Evolutionary conservation across 2,329 filamentous ascomycete species (phyloP), one percentile per base, ranked within the genome.

Genomic region (Ophiostoma perfectum): DNA sequence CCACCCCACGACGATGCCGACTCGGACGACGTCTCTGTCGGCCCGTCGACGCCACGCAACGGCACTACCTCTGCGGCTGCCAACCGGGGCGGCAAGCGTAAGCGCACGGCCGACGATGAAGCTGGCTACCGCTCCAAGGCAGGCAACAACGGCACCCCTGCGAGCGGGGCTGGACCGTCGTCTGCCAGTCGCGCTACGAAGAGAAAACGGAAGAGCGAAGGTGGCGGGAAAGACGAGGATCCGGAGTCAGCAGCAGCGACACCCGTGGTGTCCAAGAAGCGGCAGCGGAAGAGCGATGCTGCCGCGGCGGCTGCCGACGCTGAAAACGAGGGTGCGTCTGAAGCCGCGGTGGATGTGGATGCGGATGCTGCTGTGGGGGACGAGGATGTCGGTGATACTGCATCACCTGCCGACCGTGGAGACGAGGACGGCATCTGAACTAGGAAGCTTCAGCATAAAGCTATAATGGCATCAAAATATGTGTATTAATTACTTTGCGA

Each of bases 81-180:
- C 9, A 72, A 76, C 78, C 65, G 74, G 0, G 71, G 78, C 76
- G 80, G 82, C 70, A 87, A 87, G 80, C 80, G 84, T 49, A 84
- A 84, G 77, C 75, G 82, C 64, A 55, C 66, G 5, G 52, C 75
- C 41, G 85, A 86, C 45, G 86, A 88, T 7, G 86, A 88, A 70
- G 76, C 78, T 0, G 85, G 85, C 4, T 88, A 88, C 74, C 80
- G 85, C 69, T 85, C 86, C 2, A 86, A 86, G 72, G 82, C 83
- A 2, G 85, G 84, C 2, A 80, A 42, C 27, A 64, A 58, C 6
- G 27, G 67, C 16, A 47, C 41, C 14, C 18, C 64, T 9, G 44
- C 42, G 0, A 14, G 38, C 16, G 60, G 8, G 5, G 55, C 39
- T 4, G 60, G 18, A 5, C 45, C 80, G 2, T 82, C 52, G 18